Conservation (phyloP, 75 land plant species). For the Pinus tabuliformis region DNA sequence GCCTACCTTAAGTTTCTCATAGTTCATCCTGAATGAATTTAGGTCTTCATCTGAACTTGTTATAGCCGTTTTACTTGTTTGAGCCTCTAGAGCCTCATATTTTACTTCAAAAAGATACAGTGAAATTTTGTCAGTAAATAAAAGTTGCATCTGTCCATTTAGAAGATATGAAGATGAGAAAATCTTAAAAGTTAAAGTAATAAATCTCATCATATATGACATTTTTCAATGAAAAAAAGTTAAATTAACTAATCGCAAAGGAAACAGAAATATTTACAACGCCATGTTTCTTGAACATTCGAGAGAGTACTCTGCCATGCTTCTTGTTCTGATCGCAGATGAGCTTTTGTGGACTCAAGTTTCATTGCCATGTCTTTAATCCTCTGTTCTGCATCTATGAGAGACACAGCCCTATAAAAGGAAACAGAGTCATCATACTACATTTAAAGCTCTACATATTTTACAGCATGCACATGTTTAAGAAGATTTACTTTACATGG, state of each 20-base stretch:
- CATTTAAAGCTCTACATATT: background rate
- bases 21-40: slow-evolving; percentile 31
- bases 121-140: slow-evolving; percentile 1
- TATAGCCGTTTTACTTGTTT: slow-evolving; percentile 26
- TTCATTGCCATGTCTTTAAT: slow-evolving; percentile 58
- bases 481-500: background rate
- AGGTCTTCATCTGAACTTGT: slow-evolving; percentile 38
- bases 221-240: background rate
- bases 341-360: slow-evolving; percentile 57
- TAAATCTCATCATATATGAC: no score
- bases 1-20: slow-evolving; percentile 52
- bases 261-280: slow-evolving; percentile 28
- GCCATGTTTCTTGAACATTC: slow-evolving; percentile 77
- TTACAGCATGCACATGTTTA: background rate
- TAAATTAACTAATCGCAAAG: background rate
- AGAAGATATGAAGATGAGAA: background rate
- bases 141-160: background rate
- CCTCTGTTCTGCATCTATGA: slow-evolving; percentile 48
- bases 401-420: slow-evolving; percentile 54
- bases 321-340: slow-evolving; percentile 55
- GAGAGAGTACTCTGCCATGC: slow-evolving; percentile 54
- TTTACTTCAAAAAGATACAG: slow-evolving; percentile 32
- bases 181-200: background rate
- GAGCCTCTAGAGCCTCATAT: slow-evolving; percentile 42
- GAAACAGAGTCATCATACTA: background rate